phyloP scores from a whole-genome alignment of 805 yeast genomes.

The Hanseniaspora vineae region DNA sequence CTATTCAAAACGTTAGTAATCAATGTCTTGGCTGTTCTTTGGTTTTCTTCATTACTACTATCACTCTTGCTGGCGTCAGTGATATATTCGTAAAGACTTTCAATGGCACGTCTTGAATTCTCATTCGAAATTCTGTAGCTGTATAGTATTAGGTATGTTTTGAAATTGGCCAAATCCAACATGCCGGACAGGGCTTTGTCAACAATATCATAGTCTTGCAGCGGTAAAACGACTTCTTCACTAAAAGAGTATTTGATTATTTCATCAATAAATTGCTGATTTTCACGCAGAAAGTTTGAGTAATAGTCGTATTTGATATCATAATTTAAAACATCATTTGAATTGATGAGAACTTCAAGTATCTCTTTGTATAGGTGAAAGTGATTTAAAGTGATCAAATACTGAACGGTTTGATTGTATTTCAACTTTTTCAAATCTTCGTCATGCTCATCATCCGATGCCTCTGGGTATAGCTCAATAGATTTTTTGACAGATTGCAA shows the following conservation, averaged over 20 bases:
- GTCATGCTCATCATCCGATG: conserved; percentile 7
- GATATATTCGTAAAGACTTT: conserved; percentile 14
- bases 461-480: conserved; percentile 9
- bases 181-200: conserved; percentile 13
- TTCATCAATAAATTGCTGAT: conserved; percentile 14
- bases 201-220: conserved; percentile 15
- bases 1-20: conserved; percentile 18
- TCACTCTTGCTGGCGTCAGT: conserved; percentile 1
- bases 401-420: conserved; percentile 15
- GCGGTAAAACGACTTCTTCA: conserved; percentile 8
- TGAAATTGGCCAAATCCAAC: conserved; percentile 12
- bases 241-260: conserved; percentile 12
- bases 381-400: conserved; percentile 15
- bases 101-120: conserved; percentile 21
- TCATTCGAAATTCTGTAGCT: conserved; percentile 18
- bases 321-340: conserved; percentile 9
- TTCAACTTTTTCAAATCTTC: conserved; percentile 3
- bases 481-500: conserved; percentile 19
- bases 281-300: conserved; percentile 8
- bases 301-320: conserved; percentile 15
- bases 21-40: conserved; percentile 14
- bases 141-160: conserved; percentile 13
- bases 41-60: conserved; percentile 6
- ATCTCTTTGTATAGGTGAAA: conserved; percentile 18
- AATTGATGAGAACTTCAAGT: conserved; percentile 20